Conservation (phyloP, 495 filamentous ascomycete genomes). For the Penicillium herquei region DNA sequence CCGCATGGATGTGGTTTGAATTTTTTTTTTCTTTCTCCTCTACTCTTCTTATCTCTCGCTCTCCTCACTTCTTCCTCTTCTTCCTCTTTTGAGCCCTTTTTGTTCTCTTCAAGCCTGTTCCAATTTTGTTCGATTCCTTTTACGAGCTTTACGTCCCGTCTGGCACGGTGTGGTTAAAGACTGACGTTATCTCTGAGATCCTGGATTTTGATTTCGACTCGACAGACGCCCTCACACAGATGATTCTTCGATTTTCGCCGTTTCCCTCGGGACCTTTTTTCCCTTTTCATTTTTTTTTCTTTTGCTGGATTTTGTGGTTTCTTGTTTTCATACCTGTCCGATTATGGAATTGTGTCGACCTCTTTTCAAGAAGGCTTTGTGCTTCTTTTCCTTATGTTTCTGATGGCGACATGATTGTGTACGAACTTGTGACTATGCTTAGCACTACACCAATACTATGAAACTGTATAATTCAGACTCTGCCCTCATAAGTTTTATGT, state of each 20-base stretch:
- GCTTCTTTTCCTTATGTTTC: constrained; percentile 21
- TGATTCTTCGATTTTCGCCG: neutral
- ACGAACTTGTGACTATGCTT: constrained; percentile 21
- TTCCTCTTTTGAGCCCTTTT: constrained; percentile 3
- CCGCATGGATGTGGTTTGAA: constrained; percentile 18
- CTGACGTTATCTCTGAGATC: constrained; percentile 12
- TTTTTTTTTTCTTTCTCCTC: constrained; percentile 16
- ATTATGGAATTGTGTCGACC: constrained; percentile 20
- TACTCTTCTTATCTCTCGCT: constrained; percentile 11
- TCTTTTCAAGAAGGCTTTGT: constrained; percentile 6
- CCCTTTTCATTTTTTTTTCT: constrained; percentile 15
- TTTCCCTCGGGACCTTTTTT: neutral
- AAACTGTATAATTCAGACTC: neutral
- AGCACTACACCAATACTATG: constrained; percentile 9
- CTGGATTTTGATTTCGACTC: constrained; percentile 11
- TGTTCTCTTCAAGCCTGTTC: constrained; percentile 6
- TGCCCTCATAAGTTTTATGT: neutral
- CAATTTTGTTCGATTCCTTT: constrained; percentile 13
- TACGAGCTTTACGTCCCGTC: constrained; percentile 23
- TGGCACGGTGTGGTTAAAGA: constrained; percentile 28
- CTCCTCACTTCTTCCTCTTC: constrained; percentile 11
- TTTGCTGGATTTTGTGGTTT: constrained; percentile 6
- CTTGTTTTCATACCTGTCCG: constrained; percentile 11
- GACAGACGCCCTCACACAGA: neutral
- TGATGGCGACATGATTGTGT: constrained; percentile 30